Conservation (phyloP, 225 moss, liverwort and hornwort genomes). For the Thuidium tamariscinum region DNA sequence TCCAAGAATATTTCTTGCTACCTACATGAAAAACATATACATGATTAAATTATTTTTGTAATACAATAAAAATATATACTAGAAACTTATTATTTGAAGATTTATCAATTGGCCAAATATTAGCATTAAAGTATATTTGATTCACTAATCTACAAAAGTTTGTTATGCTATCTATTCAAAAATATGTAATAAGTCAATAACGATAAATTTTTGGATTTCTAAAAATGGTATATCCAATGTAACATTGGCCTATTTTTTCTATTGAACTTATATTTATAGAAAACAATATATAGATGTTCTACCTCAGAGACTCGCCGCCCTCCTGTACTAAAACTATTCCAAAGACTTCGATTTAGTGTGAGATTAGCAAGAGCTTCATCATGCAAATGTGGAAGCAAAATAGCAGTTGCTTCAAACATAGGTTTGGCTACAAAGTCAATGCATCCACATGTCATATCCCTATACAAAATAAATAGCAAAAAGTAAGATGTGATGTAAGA, state of each 20-base stretch:
- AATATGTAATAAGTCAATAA: not conserved
- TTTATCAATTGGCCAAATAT: not conserved
- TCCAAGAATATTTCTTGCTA: conserved; percentile 72
- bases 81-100: fast-evolving
- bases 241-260: not conserved
- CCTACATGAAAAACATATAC: conserved; percentile 6
- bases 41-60: not conserved
- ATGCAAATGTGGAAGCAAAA: conserved; percentile 61
- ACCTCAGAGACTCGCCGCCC: conserved; percentile 75
- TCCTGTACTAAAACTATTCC: conserved; percentile 62
- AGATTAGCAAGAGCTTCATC: conserved; percentile 81
- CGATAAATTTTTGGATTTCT: not conserved
- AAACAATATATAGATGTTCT: not conserved
- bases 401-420: conserved; percentile 77
- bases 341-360: conserved; percentile 56
- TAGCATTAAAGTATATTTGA: not conserved
- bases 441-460: conserved; percentile 98
- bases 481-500: not conserved
- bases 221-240: not conserved
- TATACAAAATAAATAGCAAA: not conserved
- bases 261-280: not conserved
- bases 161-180: not conserved
- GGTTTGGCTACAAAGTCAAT: conserved; percentile 98
- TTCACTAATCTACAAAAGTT: not conserved
- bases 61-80: not conserved